Evolutionary conservation across 257 asterid species (phyloP), one percentile per base, ranked within the genome.

Genomic region (Hygrophila difformis): DNA sequence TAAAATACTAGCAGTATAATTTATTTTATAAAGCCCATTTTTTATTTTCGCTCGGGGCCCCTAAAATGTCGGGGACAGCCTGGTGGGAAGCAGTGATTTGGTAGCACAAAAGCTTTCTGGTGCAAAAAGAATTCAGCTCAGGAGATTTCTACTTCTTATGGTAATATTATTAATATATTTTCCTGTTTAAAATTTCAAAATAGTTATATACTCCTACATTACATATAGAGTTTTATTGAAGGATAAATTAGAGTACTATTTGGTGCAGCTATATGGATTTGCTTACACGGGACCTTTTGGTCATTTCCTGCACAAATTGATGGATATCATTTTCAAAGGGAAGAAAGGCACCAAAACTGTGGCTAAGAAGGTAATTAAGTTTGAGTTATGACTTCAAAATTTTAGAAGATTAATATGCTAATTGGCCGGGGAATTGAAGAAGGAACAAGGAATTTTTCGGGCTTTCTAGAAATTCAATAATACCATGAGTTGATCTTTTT

Each of bases 61-160:
- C n/a, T n/a, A n/a, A n/a, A n/a, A n/a, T n/a, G n/a, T n/a, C n/a
- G n/a, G n/a, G n/a, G n/a, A n/a, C n/a, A n/a, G n/a, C n/a, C n/a
- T 66, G 54, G 34, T 66, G 13, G 72, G 72, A 36, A 49, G 60
- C 35, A 60, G 72, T 66, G 63, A 66, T 55, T 45, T 66, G 42
- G 41, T 66, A 49, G 72, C 72, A 14, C 68, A 66, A 53, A 66
- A 55, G 56, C 60, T 60, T 39, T 66, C 64, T 60, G 64, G 72
- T 44, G 18, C 37, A 19, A 55, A 66, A 41, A 66, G 36, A 39
- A 44, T 66, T 55, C 72, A 66, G 24, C 35, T 60, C 19, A 60
- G 42, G 49, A 66, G 63, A 39, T n/a, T 55, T 16, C 57, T 66
- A 54, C 72, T 66, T 49, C 31, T 66, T 20, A 56, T 51, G 67